Conservation (phyloP, 164 flowering plant genomes). For the Liquidambar formosana region DNA sequence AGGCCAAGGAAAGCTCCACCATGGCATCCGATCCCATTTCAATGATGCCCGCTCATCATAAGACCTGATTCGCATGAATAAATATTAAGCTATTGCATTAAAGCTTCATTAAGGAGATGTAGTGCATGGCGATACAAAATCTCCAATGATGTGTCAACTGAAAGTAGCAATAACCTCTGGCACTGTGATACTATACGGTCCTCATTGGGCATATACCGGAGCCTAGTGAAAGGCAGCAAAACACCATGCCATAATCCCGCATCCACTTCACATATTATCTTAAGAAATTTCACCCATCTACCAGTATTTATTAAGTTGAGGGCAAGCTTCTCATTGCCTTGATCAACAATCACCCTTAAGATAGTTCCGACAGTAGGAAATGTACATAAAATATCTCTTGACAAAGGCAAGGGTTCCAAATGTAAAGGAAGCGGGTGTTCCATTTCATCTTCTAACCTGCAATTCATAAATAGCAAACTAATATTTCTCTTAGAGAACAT, state of each 20-base stretch:
- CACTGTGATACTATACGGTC: slow-evolving; percentile 34
- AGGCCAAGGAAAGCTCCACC: slow-evolving; percentile 57
- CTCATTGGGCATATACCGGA: slow-evolving; percentile 50
- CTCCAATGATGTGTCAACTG: background rate
- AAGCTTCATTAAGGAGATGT: background rate
- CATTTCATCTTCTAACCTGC: slow-evolving; percentile 60
- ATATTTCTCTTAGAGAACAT: background rate
- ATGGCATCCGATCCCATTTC: slow-evolving; percentile 52
- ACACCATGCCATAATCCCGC: slow-evolving; percentile 62
- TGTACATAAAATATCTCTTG: slow-evolving; percentile 53
- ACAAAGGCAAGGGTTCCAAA: slow-evolving; percentile 46
- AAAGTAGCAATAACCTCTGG: slow-evolving; percentile 41
- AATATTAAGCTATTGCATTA: background rate
- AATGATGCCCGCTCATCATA: slow-evolving; percentile 38
- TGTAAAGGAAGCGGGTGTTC: slow-evolving; percentile 54
- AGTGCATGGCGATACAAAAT: background rate
- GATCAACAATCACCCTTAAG: slow-evolving; percentile 49
- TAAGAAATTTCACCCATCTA: slow-evolving; percentile 65
- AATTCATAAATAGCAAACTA: slow-evolving; percentile 9
- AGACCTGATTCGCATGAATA: slow-evolving; percentile 24
- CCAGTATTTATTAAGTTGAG: slow-evolving; percentile 38
- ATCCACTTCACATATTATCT: slow-evolving; percentile 44
- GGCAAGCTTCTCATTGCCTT: slow-evolving; percentile 34
- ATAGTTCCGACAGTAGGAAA: slow-evolving; percentile 79
- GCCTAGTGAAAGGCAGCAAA: slow-evolving; percentile 45